These are phyloP conservation scores for Coniochaeta ligniaria DNA, from an alignment of 2,329 filamentous ascomycete genomes.

Conservation along the genomic window DNA sequence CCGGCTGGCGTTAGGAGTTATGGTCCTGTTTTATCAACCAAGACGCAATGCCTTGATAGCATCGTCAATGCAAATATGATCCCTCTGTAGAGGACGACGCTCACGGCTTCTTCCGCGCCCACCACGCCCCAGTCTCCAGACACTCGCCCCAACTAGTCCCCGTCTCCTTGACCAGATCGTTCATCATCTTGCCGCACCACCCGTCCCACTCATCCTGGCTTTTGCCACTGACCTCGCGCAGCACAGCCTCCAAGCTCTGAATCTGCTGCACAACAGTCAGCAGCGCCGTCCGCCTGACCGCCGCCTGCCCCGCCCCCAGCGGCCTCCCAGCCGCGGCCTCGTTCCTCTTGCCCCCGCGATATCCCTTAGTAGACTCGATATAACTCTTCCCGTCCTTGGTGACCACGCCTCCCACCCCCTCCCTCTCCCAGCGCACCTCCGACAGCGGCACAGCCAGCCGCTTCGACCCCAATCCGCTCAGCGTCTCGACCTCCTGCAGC, in stretches of 20 bases:
- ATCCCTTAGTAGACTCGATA: conserved; percentile 36
- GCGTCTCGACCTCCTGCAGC: conserved; percentile 68
- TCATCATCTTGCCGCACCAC: conserved; percentile 84
- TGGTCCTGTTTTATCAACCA: not conserved
- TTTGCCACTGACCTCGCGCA: conserved; percentile 78
- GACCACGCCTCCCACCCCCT: conserved; percentile 57
- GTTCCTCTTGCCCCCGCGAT: conserved; percentile 13
- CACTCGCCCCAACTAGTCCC: conserved; percentile 81
- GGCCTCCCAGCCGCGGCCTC: conserved; percentile 35
- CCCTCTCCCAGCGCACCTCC: conserved; percentile 80
- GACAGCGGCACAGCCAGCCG: conserved; percentile 82
- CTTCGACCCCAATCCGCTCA: conserved; percentile 64
- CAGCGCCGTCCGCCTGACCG: conserved; percentile 72
- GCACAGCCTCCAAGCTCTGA: conserved; percentile 73
- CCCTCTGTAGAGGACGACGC: not conserved
- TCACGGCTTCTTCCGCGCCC: conserved; percentile 62
- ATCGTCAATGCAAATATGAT: not conserved
- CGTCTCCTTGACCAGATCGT: conserved; percentile 70
- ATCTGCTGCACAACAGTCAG: conserved; percentile 76
- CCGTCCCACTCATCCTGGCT: conserved; percentile 87
- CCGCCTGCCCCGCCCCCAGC: conserved; percentile 61
- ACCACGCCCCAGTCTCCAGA: conserved; percentile 80
- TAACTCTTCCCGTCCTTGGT: conserved; percentile 56
- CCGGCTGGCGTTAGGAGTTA: not conserved
- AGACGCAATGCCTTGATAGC: not conserved